Conservation (phyloP, 768 basidiomycete genomes). For the Scleroderma bovista region DNA sequence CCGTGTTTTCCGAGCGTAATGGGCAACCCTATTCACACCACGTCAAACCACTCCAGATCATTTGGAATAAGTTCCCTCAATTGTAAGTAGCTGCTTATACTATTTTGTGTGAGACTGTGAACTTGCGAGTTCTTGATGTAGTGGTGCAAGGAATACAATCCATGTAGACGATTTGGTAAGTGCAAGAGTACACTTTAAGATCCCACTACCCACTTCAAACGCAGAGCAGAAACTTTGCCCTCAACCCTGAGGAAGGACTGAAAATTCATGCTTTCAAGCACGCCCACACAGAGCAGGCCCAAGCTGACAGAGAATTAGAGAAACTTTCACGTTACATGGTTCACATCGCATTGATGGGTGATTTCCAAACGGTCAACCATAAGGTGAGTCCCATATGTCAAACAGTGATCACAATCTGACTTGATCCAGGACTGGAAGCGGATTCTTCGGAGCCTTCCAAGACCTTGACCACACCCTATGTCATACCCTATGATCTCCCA, state of each 20-base stretch:
- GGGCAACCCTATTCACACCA: constrained; percentile 74
- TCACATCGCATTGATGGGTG: constrained; percentile 51
- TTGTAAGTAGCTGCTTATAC: constrained; percentile 41
- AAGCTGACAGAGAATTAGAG: constrained; percentile 64
- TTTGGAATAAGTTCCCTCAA: constrained; percentile 84
- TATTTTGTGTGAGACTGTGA: neutral
- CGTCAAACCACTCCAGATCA: constrained; percentile 77
- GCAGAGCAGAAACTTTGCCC: constrained; percentile 78
- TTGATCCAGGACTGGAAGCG: constrained; percentile 31
- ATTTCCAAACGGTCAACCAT: constrained; percentile 63
- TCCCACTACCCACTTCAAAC: constrained; percentile 1
- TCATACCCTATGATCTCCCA: too few species aligned
- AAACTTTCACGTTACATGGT: constrained; percentile 62
- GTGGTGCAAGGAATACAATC: constrained; percentile 68
- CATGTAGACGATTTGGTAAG: constrained; percentile 82
- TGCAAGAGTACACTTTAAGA: neutral
- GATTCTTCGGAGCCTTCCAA: constrained; percentile 17
- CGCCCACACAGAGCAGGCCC: constrained; percentile 59
- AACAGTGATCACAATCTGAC: neutral
- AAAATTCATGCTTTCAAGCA: constrained; percentile 81
- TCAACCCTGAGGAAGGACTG: constrained; percentile 79
- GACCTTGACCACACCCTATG: neutral
- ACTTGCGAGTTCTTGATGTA: constrained; percentile 17
- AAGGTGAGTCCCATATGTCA: constrained; percentile 39
- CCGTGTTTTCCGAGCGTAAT: constrained; percentile 70